Conservation (phyloP, 176 grass and related monocot species). For the Neostapfia colusana region DNA sequence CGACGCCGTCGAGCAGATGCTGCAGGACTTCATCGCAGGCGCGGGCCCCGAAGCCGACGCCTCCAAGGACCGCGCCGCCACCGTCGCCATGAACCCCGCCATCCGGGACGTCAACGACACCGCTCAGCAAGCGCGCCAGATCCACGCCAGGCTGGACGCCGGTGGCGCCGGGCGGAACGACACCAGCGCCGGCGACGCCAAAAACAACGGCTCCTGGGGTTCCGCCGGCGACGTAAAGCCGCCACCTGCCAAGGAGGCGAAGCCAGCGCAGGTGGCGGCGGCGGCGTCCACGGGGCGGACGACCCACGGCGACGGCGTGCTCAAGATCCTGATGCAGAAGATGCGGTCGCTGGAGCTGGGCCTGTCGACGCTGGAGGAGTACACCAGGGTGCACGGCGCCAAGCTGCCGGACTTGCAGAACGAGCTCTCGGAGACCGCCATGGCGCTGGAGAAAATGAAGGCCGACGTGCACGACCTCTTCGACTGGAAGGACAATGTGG, state of each 20-base stretch:
- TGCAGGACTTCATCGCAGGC: constrained; percentile 68
- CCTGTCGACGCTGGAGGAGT: constrained; percentile 68
- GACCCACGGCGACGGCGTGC: constrained; percentile 66
- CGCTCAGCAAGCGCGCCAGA: not conserved
- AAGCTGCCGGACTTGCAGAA: constrained; percentile 66
- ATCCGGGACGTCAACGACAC: constrained; percentile 22
- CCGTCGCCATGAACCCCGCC: not conserved
- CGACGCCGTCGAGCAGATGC: constrained; percentile 77
- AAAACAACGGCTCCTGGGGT: constrained; percentile 31
- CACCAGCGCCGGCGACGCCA: constrained; percentile 11
- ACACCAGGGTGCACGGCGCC: constrained; percentile 55
- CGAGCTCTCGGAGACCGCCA: constrained; percentile 43
- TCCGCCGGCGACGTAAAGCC: constrained; percentile 22
- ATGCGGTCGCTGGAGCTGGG: constrained; percentile 63
- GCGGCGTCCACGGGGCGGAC: constrained; percentile 40
- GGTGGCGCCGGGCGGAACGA: constrained; percentile 35
- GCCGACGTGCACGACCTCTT: constrained; percentile 40
- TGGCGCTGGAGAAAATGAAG: constrained; percentile 53
- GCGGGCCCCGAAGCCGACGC: constrained; percentile 17
- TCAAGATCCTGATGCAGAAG: constrained; percentile 95
- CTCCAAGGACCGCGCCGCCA: constrained; percentile 22
- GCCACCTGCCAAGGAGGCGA: constrained; percentile 36
- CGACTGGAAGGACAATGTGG: constrained; percentile 46
- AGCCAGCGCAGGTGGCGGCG: constrained; percentile 21
- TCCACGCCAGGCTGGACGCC: constrained; percentile 9